Base-by-base conservation (phyloP, 2,329 filamentous ascomycete species). In the Colletotrichum sp. region DNA sequence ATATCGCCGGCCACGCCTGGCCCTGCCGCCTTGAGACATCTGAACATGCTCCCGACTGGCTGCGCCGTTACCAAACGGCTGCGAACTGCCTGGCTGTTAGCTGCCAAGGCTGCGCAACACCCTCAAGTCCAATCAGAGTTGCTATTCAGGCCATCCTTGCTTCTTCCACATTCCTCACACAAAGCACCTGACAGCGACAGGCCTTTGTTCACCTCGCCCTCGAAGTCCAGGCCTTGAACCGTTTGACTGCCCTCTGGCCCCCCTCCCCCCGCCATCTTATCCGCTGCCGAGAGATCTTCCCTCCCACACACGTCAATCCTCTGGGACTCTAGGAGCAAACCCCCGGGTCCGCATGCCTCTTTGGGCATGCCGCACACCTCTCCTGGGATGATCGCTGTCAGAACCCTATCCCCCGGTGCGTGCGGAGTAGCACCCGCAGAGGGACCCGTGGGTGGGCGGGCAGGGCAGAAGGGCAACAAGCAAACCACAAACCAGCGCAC, bases 311-410 rank as follows among this genome's bases (percentile, higher is more conserved):
- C 52, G 26, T 18, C 59, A 34, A 7, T 64, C 70, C 56, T 56
- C 55, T 58, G 21, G 55, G 34, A 48, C 38, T 48, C 38, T 48
- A 12, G 18, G 4, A 43, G 18, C 13, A 38, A 34, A 16, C 61
- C 61, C 62, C 73, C 69, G 73, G 69, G 69, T 73, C 69, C 56
- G 69, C 69, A 75, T 75, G 73, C 73, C 73, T 72, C 32, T 67
- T 58, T 56, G 18, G 69, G 73, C 55, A 38, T 38, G 63, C 63
- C 62, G 43, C 62, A 71, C 34, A 52, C 34, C 43, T 68, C 32
- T 75, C 16, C 73, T 8, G 63, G 69, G 69, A 75, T 75, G 12
- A 73, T 75, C 56, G 73, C 56, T 75, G 73, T 75, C 73, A 68
- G 69, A 71, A 73, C 69, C 73, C 63, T 75, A 73, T 72, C 55